phyloP scores from a whole-genome alignment of 2,329 filamentous ascomycete genomes.

The Fusarium musae region DNA sequence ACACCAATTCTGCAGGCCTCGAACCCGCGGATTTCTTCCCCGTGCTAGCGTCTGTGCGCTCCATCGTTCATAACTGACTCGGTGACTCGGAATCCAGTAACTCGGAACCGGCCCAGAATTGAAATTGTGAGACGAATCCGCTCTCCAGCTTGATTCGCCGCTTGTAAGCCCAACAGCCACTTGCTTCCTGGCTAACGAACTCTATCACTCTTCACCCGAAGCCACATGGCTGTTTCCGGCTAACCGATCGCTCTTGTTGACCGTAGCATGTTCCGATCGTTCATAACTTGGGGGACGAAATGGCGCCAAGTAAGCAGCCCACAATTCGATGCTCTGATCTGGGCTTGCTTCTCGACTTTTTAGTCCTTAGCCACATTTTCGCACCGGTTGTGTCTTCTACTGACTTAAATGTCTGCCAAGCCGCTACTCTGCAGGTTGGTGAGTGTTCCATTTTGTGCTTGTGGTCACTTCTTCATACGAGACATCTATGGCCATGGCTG shows the following conservation, averaged over 20 bases:
- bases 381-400: neutral
- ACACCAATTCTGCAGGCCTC: neutral
- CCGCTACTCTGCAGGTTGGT: neutral
- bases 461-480: neutral
- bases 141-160: neutral
- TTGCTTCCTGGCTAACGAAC: neutral
- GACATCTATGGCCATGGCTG: neutral
- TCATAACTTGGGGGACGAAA: neutral
- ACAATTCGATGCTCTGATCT: neutral
- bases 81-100: neutral
- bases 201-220: neutral
- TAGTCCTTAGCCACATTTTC: neutral
- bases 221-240: neutral
- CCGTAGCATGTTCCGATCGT: neutral
- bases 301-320: neutral
- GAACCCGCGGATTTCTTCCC: neutral
- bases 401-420: neutral
- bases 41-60: neutral
- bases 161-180: neutral
- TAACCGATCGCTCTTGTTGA: neutral
- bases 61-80: neutral
- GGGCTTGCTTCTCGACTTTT: neutral
- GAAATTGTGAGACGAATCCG: neutral
- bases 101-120: neutral
- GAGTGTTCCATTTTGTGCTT: no score